phyloP scores from a whole-genome alignment of 352 stramenopile species.

The Peronospora farinosa region DNA sequence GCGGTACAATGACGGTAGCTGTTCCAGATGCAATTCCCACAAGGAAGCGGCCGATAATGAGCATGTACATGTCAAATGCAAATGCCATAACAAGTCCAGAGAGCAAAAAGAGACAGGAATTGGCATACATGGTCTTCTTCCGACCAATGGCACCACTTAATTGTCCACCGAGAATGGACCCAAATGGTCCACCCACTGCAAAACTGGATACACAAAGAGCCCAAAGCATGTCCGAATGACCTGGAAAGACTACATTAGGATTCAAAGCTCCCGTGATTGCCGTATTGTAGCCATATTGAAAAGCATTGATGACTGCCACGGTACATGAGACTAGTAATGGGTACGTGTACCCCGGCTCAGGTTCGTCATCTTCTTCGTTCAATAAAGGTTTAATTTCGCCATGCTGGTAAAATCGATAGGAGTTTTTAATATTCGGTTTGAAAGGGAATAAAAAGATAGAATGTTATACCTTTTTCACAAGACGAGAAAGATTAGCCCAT shows the following conservation, averaged over 20 bases:
- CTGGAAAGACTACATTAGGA: slow-evolving; percentile 44
- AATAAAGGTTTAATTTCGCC: slow-evolving; percentile 55
- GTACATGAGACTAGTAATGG: slow-evolving; percentile 50
- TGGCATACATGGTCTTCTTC: slow-evolving; percentile 46
- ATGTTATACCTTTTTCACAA: slow-evolving; percentile 29
- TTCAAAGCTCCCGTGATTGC: slow-evolving; percentile 58
- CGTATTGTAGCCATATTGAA: slow-evolving; percentile 75
- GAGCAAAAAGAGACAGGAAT: slow-evolving; percentile 52
- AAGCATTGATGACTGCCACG: slow-evolving; percentile 54
- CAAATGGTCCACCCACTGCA: slow-evolving; percentile 50
- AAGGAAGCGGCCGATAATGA: slow-evolving; percentile 58
- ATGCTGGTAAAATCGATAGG: slow-evolving; percentile 16
- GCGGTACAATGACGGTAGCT: slow-evolving; percentile 58
- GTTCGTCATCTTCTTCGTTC: slow-evolving; percentile 31
- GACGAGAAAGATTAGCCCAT: slow-evolving; percentile 45
- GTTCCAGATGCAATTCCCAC: slow-evolving; percentile 59
- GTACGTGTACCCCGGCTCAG: slow-evolving; percentile 54
- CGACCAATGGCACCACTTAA: slow-evolving; percentile 43
- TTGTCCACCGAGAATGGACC: slow-evolving; percentile 45
- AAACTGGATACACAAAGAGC: slow-evolving; percentile 58
- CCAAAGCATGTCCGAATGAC: slow-evolving; percentile 53
- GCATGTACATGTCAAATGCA: slow-evolving; percentile 62
- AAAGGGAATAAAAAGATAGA: neutral
- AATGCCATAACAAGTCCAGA: slow-evolving; percentile 49
- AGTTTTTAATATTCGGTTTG: too few relatives aligned